Conservation (phyloP, 345 rosid species). For the Eucalyptus sp. region DNA sequence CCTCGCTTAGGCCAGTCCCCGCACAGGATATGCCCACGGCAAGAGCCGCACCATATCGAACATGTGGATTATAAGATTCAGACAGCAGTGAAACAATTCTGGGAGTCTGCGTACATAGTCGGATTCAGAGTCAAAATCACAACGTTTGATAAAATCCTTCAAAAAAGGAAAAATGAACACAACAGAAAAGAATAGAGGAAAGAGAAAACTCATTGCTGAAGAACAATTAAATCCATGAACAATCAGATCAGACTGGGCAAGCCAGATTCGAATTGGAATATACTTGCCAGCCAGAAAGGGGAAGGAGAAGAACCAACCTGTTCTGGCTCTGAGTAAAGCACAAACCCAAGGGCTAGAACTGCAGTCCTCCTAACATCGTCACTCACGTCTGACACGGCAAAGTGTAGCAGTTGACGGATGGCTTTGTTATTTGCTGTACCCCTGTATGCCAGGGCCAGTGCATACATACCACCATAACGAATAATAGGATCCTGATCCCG, state of each 20-base stretch:
- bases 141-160: background rate
- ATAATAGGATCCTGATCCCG: conserved; percentile 96
- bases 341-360: conserved; percentile 98
- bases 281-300: background rate
- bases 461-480: conserved; percentile 99
- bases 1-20: conserved; percentile 97
- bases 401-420: conserved; percentile 94
- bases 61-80: conserved; percentile 98
- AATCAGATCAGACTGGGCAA: background rate
- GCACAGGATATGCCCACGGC: conserved; percentile 99
- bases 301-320: conserved; percentile 38
- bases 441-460: conserved; percentile 91
- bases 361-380: conserved; percentile 99
- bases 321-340: conserved; percentile 93
- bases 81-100: conserved; percentile 93
- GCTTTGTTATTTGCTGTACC: conserved; percentile 99
- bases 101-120: conserved; percentile 57
- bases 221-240: background rate
- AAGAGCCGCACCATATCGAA: conserved; percentile 98
- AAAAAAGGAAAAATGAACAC: background rate
- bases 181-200: background rate
- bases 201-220: background rate
- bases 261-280: background rate
- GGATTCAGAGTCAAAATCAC: background rate
- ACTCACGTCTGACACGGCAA: conserved; percentile 99